Percentiles rank a stretch among this genome's conserved stretches.
phyloP scores from a whole-genome alignment of 164 flowering plant genomes.

The Liquidambar formosana region DNA sequence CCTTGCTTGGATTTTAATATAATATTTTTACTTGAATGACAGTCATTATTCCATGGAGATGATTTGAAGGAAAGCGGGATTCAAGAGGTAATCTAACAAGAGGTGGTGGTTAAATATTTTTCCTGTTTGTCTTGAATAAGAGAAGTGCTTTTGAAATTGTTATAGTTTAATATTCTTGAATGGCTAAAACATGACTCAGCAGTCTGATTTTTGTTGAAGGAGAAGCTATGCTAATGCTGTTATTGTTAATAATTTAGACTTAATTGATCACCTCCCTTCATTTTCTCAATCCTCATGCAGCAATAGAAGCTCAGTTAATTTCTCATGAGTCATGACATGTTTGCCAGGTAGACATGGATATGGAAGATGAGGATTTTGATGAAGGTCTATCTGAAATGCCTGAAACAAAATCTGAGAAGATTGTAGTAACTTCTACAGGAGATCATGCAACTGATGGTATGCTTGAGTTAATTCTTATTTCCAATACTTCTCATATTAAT shows the following conservation, averaged over 20 bases:
- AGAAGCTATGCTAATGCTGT: too few relatives aligned
- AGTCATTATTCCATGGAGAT: slow-evolving; percentile 83
- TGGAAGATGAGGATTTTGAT: slow-evolving; percentile 53
- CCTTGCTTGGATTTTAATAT: slow-evolving; percentile 7
- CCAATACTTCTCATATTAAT: not conserved
- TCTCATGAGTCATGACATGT: slow-evolving; percentile 3
- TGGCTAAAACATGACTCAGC: not conserved
- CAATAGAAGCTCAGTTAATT: not conserved
- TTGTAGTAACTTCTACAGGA: slow-evolving; percentile 14
- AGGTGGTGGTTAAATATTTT: not conserved
- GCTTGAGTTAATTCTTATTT: not conserved
- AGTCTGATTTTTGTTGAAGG: too few relatives aligned
- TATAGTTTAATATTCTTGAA: not conserved
- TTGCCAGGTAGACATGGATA: slow-evolving; percentile 90
- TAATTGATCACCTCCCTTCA: not conserved
- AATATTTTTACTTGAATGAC: slow-evolving; percentile 31
- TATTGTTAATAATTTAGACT: too few relatives aligned
- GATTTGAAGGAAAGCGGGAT: slow-evolving; percentile 68
- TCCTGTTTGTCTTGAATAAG: not conserved
- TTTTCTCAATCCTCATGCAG: not conserved
- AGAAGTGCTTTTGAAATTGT: not conserved
- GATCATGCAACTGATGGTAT: slow-evolving; percentile 44
- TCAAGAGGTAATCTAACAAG: slow-evolving; percentile 66
- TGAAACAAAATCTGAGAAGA: slow-evolving; percentile 26
- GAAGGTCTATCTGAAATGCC: slow-evolving; percentile 28